Percentiles rank a stretch among this genome's conserved stretches.
Evolutionary conservation across 2,329 filamentous ascomycete genomes (phyloP).

Genomic region (Alternaria viburni): DNA sequence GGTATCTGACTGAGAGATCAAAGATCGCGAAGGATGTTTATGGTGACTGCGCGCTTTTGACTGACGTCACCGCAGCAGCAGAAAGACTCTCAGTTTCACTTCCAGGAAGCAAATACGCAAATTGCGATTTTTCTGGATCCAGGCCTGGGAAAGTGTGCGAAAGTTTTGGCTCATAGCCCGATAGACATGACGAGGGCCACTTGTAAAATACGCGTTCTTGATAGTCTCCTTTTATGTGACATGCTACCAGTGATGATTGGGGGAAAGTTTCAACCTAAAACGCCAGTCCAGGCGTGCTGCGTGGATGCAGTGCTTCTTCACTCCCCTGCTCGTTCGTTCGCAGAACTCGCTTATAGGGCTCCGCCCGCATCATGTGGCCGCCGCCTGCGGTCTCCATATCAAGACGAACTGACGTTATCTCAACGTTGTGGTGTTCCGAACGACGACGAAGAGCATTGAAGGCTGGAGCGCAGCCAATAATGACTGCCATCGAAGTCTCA

Average conservation of each 20-base stretch:
- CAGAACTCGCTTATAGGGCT: accelerated
- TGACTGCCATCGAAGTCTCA: background rate
- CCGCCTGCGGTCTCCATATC: background rate
- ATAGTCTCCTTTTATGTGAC: accelerated
- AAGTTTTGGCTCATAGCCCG: background rate
- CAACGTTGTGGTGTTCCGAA: background rate
- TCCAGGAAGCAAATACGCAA: no score
- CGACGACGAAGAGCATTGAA: background rate
- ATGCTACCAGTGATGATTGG: background rate
- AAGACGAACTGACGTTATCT: background rate
- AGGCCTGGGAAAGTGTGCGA: accelerated
- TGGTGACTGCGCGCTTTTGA: background rate
- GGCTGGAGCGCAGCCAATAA: background rate
- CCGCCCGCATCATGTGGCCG: accelerated
- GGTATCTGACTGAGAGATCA: background rate
- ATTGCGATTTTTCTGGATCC: no score
- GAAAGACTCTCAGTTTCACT: no score
- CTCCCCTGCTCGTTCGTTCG: background rate
- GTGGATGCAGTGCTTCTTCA: background rate
- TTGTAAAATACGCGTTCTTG: background rate
- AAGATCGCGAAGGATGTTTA: accelerated
- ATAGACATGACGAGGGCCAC: no score
- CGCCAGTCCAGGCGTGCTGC: background rate
- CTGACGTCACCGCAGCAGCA: background rate
- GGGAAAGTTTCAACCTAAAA: background rate